Base-by-base conservation (phyloP, 2,329 filamentous ascomycete species). In the Pseudopyricularia cyperi region DNA sequence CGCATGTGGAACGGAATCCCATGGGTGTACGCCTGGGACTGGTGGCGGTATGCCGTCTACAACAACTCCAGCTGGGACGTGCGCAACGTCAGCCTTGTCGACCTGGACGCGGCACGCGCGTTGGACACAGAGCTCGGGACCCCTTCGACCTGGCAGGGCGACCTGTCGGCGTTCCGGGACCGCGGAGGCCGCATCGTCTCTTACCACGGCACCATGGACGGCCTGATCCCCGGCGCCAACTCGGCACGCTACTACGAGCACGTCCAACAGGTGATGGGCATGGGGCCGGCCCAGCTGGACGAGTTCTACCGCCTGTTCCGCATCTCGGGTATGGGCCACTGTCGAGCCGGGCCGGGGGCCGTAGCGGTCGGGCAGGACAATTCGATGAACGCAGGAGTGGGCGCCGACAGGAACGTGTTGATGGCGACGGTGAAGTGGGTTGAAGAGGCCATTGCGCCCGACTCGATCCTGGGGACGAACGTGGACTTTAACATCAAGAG, bases 251-350 rank as follows among this genome's bases (percentile, higher is more conserved):
- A 76, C 65, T 76, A 76, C 60, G 63, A 73, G 26, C 72, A 68
- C 0, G 60, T 61, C 7, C 55, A 59, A 14, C 8, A 55, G 4
- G 53, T 55, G 4, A 73, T 76, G 71, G 51, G 54, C 37, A 58
- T 57, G 1, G 59, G n/a, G 30, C 17, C 51, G 39, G 48, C 54
- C 0, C 52, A 67, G 52, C 58, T 74, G 5, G 70, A 74, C 52
- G 57, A 61, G 1, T 74, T 72, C 54, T 71, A 75, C 56, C 68
- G 75, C 48, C 72, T 68, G 61, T 79, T 80, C 65, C 67, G 68
- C 32, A 68, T 79, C 55, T 70, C 68, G 4, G 75, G 76, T 7
- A 74, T 76, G 65, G 65, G 61, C 2, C 76, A 79, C 60, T 79
- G 76, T 58, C 55, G 52, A 11, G 68, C 70, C 5, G 75, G 75